Evolutionary conservation across 106 monocot genomes (phyloP), one percentile per base, ranked within the genome.

Genomic region (Allium sativum): DNA sequence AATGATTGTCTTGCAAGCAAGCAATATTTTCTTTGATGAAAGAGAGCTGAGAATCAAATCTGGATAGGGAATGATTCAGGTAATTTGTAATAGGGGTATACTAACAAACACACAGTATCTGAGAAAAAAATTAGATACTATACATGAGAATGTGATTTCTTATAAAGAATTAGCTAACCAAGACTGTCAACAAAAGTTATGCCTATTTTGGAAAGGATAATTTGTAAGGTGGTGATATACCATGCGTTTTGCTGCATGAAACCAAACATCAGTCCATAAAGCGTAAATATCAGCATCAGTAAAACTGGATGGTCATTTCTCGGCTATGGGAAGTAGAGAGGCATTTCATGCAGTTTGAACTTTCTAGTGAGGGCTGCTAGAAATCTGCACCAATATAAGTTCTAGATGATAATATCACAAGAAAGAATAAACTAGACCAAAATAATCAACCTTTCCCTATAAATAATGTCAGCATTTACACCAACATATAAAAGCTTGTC

Each of bases 201-300:
- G n/a, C n/a, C n/a, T n/a, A n/a, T n/a, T n/a, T n/a, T n/a, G n/a
- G n/a, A n/a, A n/a, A n/a, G n/a, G n/a, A n/a, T n/a, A n/a, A n/a
- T n/a, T n/a, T n/a, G n/a, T n/a, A 53, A 15, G 44, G 7, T 1
- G 40, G 44, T 18, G 7, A 16, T 16, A 70, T 41, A 98, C 91
- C 84, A 78, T 70, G 44, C 87, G 72, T 46, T 88, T 90, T 45
- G 91, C 96, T 61, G 96, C 87, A 76, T 85, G 79, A 80, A 88
- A 98, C 96, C 96, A 98, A 72, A 91, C 96, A 82, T 98, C 96
- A 21, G 91, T 84, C 65, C 96, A 98, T 53, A 98, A 68, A 22
- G 96, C 96, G 76, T 98, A 98, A 84, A 91, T 91, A 67, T 98
- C 96, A 14, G 96, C 96, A 68, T 91, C 96, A 64, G 96, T 98